Evolutionary conservation across 225 moss, liverwort and hornwort species (phyloP).

Genomic region (Takakia lepidozioides): DNA sequence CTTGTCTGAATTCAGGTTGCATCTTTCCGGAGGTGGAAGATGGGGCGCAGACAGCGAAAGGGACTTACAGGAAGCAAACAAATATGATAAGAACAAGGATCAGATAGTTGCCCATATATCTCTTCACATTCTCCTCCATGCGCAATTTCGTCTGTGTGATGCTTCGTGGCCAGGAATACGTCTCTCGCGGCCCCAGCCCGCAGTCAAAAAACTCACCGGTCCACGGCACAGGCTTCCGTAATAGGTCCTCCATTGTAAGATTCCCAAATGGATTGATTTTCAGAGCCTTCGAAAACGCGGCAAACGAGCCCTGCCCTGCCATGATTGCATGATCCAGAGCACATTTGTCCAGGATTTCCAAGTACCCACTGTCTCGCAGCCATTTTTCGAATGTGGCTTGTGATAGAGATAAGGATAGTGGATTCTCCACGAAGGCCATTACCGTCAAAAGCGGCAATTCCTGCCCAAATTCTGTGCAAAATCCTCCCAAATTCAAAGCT

Average conservation of each 20-base stretch:
- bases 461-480: too few species aligned
- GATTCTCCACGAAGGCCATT: conserved; percentile 89
- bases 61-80: conserved; percentile 79
- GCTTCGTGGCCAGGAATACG: conserved; percentile 79
- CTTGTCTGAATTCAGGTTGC: too few species aligned
- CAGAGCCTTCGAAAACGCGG: conserved; percentile 59
- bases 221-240: conserved; percentile 85
- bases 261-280: conserved; percentile 68
- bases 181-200: conserved; percentile 75
- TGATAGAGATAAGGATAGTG: conserved; percentile 78
- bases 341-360: conserved; percentile 77
- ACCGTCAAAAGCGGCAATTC: too few species aligned
- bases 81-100: conserved; percentile 63
- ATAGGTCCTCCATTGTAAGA: conserved; percentile 65
- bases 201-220: conserved; percentile 96
- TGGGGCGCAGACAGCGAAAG: background rate
- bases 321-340: conserved; percentile 56
- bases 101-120: conserved; percentile 89
- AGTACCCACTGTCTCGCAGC: conserved; percentile 83
- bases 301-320: conserved; percentile 47
- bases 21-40: too few species aligned
- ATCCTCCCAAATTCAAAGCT: too few species aligned
- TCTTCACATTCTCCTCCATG: conserved; percentile 88
- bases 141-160: conserved; percentile 75
- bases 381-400: conserved; percentile 83